Evolutionary conservation across 202 grass and related monocot species (phyloP).

Genomic region (Schoenoplectus tabernaemontani): DNA sequence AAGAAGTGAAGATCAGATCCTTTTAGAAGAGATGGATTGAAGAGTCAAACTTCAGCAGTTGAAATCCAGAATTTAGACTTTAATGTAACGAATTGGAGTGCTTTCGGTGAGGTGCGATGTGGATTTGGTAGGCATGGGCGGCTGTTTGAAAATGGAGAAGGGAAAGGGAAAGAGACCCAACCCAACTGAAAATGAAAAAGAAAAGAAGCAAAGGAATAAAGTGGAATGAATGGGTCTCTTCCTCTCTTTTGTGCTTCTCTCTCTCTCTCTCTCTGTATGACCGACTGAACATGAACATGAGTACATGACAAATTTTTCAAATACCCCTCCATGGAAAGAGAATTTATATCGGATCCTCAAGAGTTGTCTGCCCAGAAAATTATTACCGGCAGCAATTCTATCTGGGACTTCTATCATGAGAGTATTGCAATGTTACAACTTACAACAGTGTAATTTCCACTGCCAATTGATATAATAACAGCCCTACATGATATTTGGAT

Average conservation of each 20-base stretch:
- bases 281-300: not conserved
- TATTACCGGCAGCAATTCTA: not conserved
- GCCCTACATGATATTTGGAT: not conserved
- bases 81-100: constrained; percentile 26
- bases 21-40: constrained; percentile 21
- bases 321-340: not conserved
- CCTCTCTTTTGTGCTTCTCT: not conserved
- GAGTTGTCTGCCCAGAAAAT: not conserved
- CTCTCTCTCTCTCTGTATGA: not conserved
- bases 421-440: not conserved
- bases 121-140: constrained; percentile 39
- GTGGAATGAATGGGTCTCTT: constrained; percentile 32
- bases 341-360: not conserved
- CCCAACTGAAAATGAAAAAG: not conserved
- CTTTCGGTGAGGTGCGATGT: constrained; percentile 26
- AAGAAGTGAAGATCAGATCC: constrained; percentile 20
- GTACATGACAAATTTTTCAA: not conserved
- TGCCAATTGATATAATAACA: not conserved
- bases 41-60: constrained; percentile 25
- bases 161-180: not conserved
- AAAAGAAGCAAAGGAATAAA: constrained; percentile 28
- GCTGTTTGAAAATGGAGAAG: constrained; percentile 24
- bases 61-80: constrained; percentile 2
- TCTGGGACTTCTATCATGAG: too few species aligned
- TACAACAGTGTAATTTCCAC: not conserved